Conservation (phyloP, 2,329 filamentous ascomycete genomes). For the Aureobasidium sp. region DNA sequence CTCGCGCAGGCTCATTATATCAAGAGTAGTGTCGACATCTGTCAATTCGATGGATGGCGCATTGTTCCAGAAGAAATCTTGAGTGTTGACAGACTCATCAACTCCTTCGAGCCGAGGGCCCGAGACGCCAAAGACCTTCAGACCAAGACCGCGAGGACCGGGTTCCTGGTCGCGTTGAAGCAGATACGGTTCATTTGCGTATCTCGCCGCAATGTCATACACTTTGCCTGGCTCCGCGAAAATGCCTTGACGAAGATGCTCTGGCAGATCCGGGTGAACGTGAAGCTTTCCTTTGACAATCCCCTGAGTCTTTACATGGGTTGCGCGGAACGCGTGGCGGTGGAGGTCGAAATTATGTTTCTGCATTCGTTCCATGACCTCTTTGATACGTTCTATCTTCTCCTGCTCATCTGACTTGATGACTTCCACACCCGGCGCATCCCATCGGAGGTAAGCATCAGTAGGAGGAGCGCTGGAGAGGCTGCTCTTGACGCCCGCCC, state of each 20-base stretch:
- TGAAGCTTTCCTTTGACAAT: slow-evolving; percentile 23
- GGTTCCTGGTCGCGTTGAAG: slow-evolving; percentile 22
- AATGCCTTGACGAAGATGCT: slow-evolving; percentile 21
- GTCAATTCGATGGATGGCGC: slow-evolving; percentile 29
- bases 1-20: slow-evolving; percentile 29
- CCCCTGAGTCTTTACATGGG: slow-evolving; percentile 22
- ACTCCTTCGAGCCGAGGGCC: slow-evolving; percentile 17
- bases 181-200: slow-evolving; percentile 24
- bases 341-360: slow-evolving; percentile 22
- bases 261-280: slow-evolving; percentile 21
- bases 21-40: slow-evolving; percentile 28
- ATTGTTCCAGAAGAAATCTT: slow-evolving; percentile 32
- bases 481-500: slow-evolving; percentile 18
- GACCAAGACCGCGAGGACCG: slow-evolving; percentile 21
- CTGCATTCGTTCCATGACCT: slow-evolving; percentile 20
- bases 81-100: slow-evolving; percentile 20
- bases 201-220: slow-evolving; percentile 20
- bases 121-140: slow-evolving; percentile 23
- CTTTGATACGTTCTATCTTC: slow-evolving; percentile 17
- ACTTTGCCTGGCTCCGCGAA: slow-evolving; percentile 19
- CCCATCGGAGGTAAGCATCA: slow-evolving; percentile 22
- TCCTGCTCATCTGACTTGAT: slow-evolving; percentile 19
- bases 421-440: slow-evolving; percentile 2
- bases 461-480: slow-evolving; percentile 23
- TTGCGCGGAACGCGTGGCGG: slow-evolving; percentile 20